Percentiles rank a stretch among this genome's conserved stretches.
Conservation (phyloP, 176 grass and related monocot genomes). For the Pontederia crassipes region DNA sequence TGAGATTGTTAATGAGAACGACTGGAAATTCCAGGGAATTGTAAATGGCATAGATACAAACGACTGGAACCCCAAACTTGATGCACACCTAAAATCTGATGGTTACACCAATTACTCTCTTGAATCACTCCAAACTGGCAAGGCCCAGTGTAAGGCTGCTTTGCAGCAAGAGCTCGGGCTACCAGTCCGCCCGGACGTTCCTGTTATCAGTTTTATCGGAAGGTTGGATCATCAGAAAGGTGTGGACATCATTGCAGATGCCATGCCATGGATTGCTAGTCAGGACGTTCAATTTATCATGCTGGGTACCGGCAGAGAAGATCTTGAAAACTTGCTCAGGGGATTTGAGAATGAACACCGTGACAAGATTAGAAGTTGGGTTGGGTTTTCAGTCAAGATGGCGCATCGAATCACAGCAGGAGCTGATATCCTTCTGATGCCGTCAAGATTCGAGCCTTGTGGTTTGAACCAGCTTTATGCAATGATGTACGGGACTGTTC, state of each 20-base stretch:
- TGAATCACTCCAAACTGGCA: conserved; percentile 53
- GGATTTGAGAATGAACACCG: conserved; percentile 51
- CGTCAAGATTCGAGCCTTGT: conserved; percentile 86
- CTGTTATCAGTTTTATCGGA: conserved; percentile 73
- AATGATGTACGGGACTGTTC: conserved; percentile 95
- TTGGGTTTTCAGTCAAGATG: conserved; percentile 85
- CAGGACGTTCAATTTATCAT: conserved; percentile 80
- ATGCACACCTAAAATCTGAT: conserved; percentile 63
- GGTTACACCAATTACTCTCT: conserved; percentile 74
- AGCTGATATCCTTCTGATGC: conserved; percentile 82
- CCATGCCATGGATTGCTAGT: conserved; percentile 81
- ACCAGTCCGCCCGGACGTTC: conserved; percentile 44
- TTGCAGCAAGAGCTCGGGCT: conserved; percentile 73
- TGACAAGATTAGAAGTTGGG: conserved; percentile 64
- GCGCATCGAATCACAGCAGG: conserved; percentile 85
- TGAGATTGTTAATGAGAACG: conserved; percentile 52
- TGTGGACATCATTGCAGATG: conserved; percentile 80
- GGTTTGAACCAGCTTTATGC: conserved; percentile 88
- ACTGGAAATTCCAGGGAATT: conserved; percentile 86
- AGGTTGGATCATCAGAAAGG: conserved; percentile 88
- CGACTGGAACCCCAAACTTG: conserved; percentile 74
- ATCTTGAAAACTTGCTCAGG: conserved; percentile 79
- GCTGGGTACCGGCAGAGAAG: conserved; percentile 71
- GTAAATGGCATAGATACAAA: conserved; percentile 81
- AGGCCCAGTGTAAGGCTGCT: conserved; percentile 73